Base-by-base conservation (phyloP, 768 basidiomycete genomes). In the Suillus discolor region DNA sequence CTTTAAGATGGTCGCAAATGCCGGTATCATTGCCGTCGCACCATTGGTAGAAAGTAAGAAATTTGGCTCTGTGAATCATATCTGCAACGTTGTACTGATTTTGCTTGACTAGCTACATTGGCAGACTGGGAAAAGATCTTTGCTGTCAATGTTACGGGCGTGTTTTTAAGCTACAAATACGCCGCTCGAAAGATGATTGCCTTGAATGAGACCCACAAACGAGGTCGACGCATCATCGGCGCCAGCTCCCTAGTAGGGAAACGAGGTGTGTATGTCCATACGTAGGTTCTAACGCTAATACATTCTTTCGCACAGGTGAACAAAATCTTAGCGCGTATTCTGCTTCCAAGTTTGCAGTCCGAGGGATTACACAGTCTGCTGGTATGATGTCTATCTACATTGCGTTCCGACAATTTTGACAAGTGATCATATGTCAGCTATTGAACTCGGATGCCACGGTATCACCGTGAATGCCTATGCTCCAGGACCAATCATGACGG, bases 171-270 rank as follows among this genome's bases (percentile, higher is more conserved):
- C 59, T 79, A 79, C 70, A 80, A 79, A 65, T 71, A 75, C 41
- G 79, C 79, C 15, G 81, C 79, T 0, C 65, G 62, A n/a, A 75
- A 79, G 64, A 81, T 81, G 81, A 72, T 81, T 59, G 18, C 36
- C 6, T 64, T 64, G 44, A 64, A 64, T 38, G 63, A 73, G 76
- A 63, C 80, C 79, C 69, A 77, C 75, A 16, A 68, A 65, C 4
- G 80, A 75, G 13, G 80, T 78, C 63, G 63, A 0, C 70, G 80
- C 12, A 81, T 82, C 49, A 77, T 81, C 28, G 77, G 79, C 73
- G 61, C 38, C 39, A 62, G 54, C 38, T 83, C 81, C 6, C 45
- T 77, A 2, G 70, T 69, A 11, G 79, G 79, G 23, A 66, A 47
- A 57, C 39, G 34, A 65, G 64, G 64, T 65, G 16, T 3, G 64